Evolutionary conservation across 2,329 filamentous ascomycete genomes (phyloP).

Genomic region (Thelonectria olida): DNA sequence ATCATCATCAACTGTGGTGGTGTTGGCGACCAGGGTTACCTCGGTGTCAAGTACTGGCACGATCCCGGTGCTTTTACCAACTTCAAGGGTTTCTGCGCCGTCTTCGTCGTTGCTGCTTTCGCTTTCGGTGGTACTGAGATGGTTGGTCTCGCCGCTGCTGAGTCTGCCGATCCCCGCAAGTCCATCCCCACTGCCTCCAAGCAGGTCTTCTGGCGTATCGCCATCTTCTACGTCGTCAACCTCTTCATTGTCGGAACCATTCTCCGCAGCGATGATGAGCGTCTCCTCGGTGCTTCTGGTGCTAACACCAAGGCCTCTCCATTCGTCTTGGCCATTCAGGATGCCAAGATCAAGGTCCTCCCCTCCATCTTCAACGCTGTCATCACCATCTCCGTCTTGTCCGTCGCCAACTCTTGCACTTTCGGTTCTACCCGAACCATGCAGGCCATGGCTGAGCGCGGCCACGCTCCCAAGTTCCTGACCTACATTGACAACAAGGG

Average conservation of each 20-base stretch:
- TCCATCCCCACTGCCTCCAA: slow-evolving; percentile 87
- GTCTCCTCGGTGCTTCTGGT: slow-evolving; percentile 66
- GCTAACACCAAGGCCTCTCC: slow-evolving; percentile 81
- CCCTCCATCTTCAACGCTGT: slow-evolving; percentile 93
- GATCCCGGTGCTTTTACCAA: slow-evolving; percentile 84
- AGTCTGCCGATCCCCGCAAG: slow-evolving; percentile 80
- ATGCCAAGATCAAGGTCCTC: slow-evolving; percentile 81
- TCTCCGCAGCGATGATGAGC: slow-evolving; percentile 74
- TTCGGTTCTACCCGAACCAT: slow-evolving; percentile 93
- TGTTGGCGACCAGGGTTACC: slow-evolving; percentile 76
- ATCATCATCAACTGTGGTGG: slow-evolving; percentile 88
- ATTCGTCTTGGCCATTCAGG: slow-evolving; percentile 91
- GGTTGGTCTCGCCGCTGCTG: slow-evolving; percentile 79
- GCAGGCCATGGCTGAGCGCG: slow-evolving; percentile 87
- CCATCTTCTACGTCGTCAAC: slow-evolving; percentile 88
- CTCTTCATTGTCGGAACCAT: slow-evolving; percentile 83
- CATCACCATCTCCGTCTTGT: slow-evolving; percentile 89
- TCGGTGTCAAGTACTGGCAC: slow-evolving; percentile 81
- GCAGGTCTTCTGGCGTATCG: slow-evolving; percentile 95
- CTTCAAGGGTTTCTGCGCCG: slow-evolving; percentile 81
- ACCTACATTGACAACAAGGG: slow-evolving; percentile 86
- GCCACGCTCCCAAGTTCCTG: slow-evolving; percentile 80
- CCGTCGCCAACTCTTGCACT: slow-evolving; percentile 90
- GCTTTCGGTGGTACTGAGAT: slow-evolving; percentile 80
- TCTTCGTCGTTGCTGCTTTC: slow-evolving; percentile 81